Evolutionary conservation across 768 basidiomycete genomes (phyloP), one percentile per base, ranked within the genome.

Genomic region (Lentinula aciculospora): DNA sequence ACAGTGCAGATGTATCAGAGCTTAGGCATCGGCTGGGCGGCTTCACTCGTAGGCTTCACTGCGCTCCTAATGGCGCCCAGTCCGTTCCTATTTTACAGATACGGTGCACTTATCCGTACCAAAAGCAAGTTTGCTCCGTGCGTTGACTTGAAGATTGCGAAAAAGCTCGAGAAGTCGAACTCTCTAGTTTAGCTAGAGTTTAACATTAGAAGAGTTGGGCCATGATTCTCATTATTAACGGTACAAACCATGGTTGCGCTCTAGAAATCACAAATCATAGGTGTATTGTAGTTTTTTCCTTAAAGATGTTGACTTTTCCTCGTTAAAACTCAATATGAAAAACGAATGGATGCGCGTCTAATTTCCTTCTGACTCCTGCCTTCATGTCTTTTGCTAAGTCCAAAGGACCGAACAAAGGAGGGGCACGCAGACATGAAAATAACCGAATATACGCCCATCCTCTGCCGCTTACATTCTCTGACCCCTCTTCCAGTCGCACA

Each of bases 51-150:
- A 10, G 62, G 56, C 15, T 31, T 54, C 8, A 42, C 58, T 10
- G 50, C 39, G 7, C 46, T 63, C 4, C 19, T 58, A 9, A 47
- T 60, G 15, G 56, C 60, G n/a, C 62, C 60, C 0, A 81, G 77
- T 49, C 87, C 88, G 1, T 83, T 86, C 71, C 64, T 87, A 32
- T 89, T 90, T 73, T 86, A 84, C 70, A 80, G 78, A 55, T 89
- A 83, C 66, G 88, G 89, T 2, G 67, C 81, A 1, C 65, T 64
- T 28, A 82, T 90, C 54, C 74, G 88, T 8, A 65, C 69, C 13
- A 72, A 73, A 57, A 85, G 83, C 61, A 80, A 70, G 58, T 86
- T 81, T 62, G 82, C 85, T 0, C 79, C 79, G 13, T 79, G 79
- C 59, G 65, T 75, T 40, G 76, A 77, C 66, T 66, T 78, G 7